Conservation (phyloP, 208 protist species). For the Trichomonas vaginalis region DNA sequence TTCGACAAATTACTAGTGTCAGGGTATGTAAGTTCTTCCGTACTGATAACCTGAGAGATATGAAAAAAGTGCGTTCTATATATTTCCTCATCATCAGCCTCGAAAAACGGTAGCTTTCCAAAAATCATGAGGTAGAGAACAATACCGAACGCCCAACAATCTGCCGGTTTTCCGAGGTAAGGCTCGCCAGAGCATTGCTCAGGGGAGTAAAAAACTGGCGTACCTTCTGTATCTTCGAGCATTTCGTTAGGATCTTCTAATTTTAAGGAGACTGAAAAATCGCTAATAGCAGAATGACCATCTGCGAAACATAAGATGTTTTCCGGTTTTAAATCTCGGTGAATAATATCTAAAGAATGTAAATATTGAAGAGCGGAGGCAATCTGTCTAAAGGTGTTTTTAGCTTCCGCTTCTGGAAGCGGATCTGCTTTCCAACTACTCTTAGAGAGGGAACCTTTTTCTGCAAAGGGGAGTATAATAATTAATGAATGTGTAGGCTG, state of each 20-base stretch:
- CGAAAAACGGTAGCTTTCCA: not conserved
- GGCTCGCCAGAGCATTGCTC: not conserved
- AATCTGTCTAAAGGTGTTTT: not conserved
- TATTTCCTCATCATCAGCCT: not conserved
- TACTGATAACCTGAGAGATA: not conserved
- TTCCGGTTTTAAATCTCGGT: not conserved
- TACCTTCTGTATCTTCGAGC: not conserved
- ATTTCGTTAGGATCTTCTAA: not conserved
- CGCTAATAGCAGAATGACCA: not conserved
- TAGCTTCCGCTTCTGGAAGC: not conserved
- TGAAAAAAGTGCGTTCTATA: not conserved
- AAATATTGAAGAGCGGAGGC: not conserved
- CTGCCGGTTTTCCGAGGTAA: not conserved
- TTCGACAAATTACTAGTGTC: not conserved
- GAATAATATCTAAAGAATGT: not conserved
- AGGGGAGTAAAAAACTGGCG: not conserved
- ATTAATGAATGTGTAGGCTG: not conserved
- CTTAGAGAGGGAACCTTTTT: not conserved
- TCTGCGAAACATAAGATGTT: not conserved
- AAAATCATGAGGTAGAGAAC: not conserved
- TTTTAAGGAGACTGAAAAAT: not conserved
- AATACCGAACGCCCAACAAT: not conserved
- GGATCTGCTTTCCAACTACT: not conserved
- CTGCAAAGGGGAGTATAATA: not conserved
- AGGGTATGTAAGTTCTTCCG: not conserved